These are phyloP conservation scores for Penicillium samsonianum DNA, from an alignment of 495 filamentous ascomycete species.

Conservation along the genomic window DNA sequence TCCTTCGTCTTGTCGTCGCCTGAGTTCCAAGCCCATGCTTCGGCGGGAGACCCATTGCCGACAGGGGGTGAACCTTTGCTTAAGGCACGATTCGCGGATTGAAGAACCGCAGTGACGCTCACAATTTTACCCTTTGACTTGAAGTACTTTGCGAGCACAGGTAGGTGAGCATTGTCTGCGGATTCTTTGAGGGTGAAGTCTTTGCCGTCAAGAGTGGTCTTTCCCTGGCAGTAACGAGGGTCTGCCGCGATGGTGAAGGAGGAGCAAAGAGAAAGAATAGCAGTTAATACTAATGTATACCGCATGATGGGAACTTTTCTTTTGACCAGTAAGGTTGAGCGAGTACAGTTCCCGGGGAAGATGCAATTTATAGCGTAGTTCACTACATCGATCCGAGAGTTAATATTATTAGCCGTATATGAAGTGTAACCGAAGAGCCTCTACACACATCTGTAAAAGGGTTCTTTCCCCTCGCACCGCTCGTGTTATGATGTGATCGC, in stretches of 20 bases:
- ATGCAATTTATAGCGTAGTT: background rate
- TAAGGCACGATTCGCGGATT: conserved; percentile 39
- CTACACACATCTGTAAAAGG: too few species aligned
- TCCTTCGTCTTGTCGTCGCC: conserved; percentile 36
- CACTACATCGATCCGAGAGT: background rate
- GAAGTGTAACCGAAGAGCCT: background rate
- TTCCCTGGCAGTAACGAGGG: conserved; percentile 1
- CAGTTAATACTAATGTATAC: background rate
- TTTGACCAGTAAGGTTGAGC: background rate
- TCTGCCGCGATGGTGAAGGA: conserved; percentile 1
- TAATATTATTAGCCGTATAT: background rate
- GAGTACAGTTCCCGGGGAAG: background rate
- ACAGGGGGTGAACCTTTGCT: conserved; percentile 18
- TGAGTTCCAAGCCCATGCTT: conserved; percentile 29
- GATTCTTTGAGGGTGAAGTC: conserved; percentile 20
- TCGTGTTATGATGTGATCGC: background rate
- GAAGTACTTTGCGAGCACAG: conserved; percentile 23
- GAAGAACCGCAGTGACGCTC: conserved; percentile 35
- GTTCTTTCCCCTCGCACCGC: background rate
- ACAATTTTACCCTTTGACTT: conserved; percentile 23
- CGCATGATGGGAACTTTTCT: background rate
- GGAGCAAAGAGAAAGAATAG: background rate
- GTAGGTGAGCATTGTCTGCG: conserved; percentile 16
- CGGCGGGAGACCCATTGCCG: conserved; percentile 29
- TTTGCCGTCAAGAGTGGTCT: background rate